Base-by-base conservation (phyloP, 2,329 filamentous ascomycete genomes). In the Penicillium crustosum region DNA sequence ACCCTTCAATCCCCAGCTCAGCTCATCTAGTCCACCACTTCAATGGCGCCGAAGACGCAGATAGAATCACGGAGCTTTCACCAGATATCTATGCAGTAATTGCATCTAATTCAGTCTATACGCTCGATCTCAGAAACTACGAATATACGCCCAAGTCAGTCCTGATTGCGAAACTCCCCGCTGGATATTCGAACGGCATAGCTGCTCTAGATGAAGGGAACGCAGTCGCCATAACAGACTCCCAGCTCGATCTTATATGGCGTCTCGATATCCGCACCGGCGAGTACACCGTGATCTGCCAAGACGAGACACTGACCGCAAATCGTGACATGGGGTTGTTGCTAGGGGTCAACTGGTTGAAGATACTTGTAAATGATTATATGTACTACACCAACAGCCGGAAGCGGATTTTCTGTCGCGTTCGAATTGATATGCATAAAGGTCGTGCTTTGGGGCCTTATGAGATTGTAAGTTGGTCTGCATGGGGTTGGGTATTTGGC, bases 351-450 rank as follows among this genome's bases (percentile, higher is more conserved):
- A 66, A 66, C 33, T 59, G 62, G 6, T 21, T 64, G 25, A 59
- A 44, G 17, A 43, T 60, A 29, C n/a, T n/a, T n/a, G 42, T 49
- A 25, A 21, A 57, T 3, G 33, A 55, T 15, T 53, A 65, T 43
- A 38, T 65, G 23, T 66, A 64, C 54, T 66, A 65, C 45, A 57
- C 50, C 25, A 61, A 62, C 19, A 64, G 41, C 4, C 56, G 59
- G 8, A 52, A 62, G 21, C 57, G 57, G 17, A 31, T 62, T 23
- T 66, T 65, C 49, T 62, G 63, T 33, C 63, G 63, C n/a, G 57
- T 65, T 33, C 56, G 51, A 12, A 55, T 66, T 29, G 56, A 62
- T 19, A 35, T 13, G 19, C 49, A 49, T 33, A 56, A 61, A 36
- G 61, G 61, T 10, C 51, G 47, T n/a, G 61, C 62, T 17, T 38